These are phyloP conservation scores for Dioscorea dumetorum DNA, from an alignment of 106 monocot genomes.

Conservation along the genomic window DNA sequence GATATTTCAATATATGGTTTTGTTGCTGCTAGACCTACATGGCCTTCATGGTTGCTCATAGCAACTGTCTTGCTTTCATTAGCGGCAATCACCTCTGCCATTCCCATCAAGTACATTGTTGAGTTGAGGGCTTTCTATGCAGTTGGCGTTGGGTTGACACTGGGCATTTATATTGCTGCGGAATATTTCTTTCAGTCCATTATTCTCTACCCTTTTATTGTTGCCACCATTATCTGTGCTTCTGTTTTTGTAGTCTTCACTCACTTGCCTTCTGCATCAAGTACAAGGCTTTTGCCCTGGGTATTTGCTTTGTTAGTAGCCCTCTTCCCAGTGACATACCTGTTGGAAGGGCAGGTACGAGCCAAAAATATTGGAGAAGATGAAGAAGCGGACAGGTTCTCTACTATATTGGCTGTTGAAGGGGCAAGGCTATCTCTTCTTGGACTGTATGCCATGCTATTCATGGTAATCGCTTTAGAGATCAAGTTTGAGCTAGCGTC, in stretches of 20 bases:
- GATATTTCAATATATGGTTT: slow-evolving; percentile 89
- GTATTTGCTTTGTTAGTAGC: slow-evolving; percentile 89
- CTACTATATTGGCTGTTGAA: slow-evolving; percentile 72
- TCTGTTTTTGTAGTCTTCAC: slow-evolving; percentile 83
- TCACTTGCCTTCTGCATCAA: slow-evolving; percentile 82
- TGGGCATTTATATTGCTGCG: slow-evolving; percentile 78
- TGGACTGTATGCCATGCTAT: slow-evolving; percentile 85
- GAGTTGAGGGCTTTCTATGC: slow-evolving; percentile 87
- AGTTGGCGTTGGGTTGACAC: slow-evolving; percentile 58
- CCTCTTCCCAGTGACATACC: slow-evolving; percentile 87
- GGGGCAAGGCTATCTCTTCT: slow-evolving; percentile 92
- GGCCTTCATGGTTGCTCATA: slow-evolving; percentile 97
- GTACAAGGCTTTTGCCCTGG: slow-evolving; percentile 88
- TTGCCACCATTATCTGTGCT: slow-evolving; percentile 66
- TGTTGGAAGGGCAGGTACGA: slow-evolving; percentile 87
- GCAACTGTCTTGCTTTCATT: slow-evolving; percentile 69
- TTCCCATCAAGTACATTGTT: slow-evolving; percentile 85
- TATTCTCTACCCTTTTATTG: slow-evolving; percentile 70
- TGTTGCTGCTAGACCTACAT: slow-evolving; percentile 62
- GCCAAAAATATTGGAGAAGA: slow-evolving; percentile 49
- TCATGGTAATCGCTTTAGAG: slow-evolving; percentile 77
- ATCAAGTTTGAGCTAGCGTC: slow-evolving; percentile 82
- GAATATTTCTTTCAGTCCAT: slow-evolving; percentile 84
- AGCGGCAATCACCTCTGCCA: slow-evolving; percentile 74
- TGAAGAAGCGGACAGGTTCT: slow-evolving; percentile 56